Evolutionary conservation across 164 flowering plant genomes (phyloP).

Genomic region (Magnolia sinica): DNA sequence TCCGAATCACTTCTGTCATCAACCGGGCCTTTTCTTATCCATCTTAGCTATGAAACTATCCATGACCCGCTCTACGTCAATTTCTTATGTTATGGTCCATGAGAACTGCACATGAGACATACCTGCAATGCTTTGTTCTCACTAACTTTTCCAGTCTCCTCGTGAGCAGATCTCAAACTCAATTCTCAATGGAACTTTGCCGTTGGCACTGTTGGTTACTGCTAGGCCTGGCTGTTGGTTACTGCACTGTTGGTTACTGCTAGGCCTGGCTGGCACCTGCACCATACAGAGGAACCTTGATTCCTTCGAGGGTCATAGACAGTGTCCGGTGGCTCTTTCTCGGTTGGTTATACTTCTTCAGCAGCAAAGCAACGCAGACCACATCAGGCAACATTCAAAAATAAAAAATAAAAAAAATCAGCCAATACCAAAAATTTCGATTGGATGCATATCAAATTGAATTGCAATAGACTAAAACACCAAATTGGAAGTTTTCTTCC

Average conservation of each 20-base stretch:
- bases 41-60: too few relatives aligned
- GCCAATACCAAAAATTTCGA: too few relatives aligned
- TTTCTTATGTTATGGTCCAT: slow-evolving; percentile 33
- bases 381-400: too few relatives aligned
- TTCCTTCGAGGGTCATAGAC: slow-evolving; percentile 51
- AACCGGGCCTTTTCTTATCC: too few relatives aligned
- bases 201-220: slow-evolving; percentile 2
- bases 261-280: slow-evolving; percentile 60
- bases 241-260: slow-evolving; percentile 28
- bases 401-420: too few relatives aligned
- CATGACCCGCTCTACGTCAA: too few relatives aligned
- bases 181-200: slow-evolving; percentile 54
- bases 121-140: slow-evolving; percentile 43
- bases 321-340: slow-evolving; percentile 64
- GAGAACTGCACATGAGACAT: slow-evolving; percentile 43
- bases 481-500: too few relatives aligned
- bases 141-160: slow-evolving; percentile 85
- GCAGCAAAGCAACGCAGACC: slow-evolving; percentile 34
- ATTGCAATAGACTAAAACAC: too few relatives aligned
- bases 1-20: too few relatives aligned
- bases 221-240: slow-evolving; percentile 30
- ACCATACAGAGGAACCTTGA: slow-evolving; percentile 81
- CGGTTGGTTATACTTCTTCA: slow-evolving; percentile 85
- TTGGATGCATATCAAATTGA: too few relatives aligned
- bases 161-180: slow-evolving; percentile 56